phyloP scores from a whole-genome alignment of 176 grass and related monocot species.

The Carex littledalei region DNA sequence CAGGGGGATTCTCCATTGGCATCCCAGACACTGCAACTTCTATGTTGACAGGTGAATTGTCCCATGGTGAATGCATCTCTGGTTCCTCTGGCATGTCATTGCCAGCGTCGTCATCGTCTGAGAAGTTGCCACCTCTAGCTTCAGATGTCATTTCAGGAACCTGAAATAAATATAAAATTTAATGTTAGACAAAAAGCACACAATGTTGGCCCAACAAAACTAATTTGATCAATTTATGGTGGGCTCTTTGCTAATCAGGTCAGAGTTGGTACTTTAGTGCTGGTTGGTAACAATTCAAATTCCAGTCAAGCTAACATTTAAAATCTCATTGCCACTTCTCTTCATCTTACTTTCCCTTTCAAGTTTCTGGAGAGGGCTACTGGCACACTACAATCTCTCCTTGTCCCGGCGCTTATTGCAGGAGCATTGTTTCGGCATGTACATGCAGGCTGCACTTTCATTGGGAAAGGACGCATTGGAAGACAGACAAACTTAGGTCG shows the following conservation, averaged over 20 bases:
- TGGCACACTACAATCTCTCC: too few relatives aligned
- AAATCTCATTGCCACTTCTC: not conserved
- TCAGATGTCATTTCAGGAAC: not conserved
- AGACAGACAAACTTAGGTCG: not conserved
- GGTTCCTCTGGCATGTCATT: not conserved
- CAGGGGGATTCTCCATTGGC: not conserved
- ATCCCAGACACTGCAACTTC: not conserved
- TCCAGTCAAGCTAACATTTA: not conserved
- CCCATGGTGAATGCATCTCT: slow-evolving; percentile 12
- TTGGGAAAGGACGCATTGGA: not conserved
- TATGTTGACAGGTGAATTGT: not conserved
- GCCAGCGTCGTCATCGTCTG: not conserved
- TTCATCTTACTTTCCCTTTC: not conserved
- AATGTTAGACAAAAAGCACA: not conserved
- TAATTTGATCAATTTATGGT: not conserved
- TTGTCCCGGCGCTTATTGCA: not conserved
- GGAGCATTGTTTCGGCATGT: not conserved
- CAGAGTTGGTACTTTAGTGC: not conserved
- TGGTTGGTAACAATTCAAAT: not conserved
- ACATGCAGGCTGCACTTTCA: not conserved
- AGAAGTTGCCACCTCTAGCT: not conserved
- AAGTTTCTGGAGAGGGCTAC: too few relatives aligned
- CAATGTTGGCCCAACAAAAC: not conserved
- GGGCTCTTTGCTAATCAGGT: not conserved
- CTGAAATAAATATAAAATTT: not conserved